phyloP scores from a whole-genome alignment of 768 basidiomycete species.

The Tylopilus felleus region DNA sequence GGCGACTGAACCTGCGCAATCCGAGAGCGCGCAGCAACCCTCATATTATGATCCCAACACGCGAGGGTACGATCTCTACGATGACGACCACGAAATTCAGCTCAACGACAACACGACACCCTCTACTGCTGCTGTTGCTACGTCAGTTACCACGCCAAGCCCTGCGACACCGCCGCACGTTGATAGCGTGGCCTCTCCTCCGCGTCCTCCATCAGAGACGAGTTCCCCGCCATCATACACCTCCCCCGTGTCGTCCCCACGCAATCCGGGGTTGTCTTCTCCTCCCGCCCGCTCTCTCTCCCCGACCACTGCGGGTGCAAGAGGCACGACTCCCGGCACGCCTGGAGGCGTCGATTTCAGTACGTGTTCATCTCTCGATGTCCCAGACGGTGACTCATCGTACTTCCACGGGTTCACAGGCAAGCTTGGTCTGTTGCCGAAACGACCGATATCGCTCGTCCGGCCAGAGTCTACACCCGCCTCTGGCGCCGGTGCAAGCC shows the following conservation, averaged over 20 bases:
- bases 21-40: conserved; percentile 11
- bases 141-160: background rate
- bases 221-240: conserved; percentile 4
- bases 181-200: background rate
- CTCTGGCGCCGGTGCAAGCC: background rate
- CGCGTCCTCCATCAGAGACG: background rate
- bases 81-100: conserved; percentile 14
- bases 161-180: background rate
- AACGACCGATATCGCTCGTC: conserved; percentile 65
- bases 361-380: conserved; percentile 11
- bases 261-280: background rate
- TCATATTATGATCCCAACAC: conserved; percentile 38
- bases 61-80: conserved; percentile 28
- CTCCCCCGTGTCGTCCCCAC: conserved; percentile 4
- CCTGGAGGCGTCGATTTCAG: conserved; percentile 31
- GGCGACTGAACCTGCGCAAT: too few species aligned
- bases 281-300: conserved; percentile 9
- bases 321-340: conserved; percentile 9
- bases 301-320: conserved; percentile 2
- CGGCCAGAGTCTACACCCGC: conserved; percentile 30
- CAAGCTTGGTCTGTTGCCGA: conserved; percentile 69
- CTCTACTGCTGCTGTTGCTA: background rate
- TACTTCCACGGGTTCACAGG: conserved; percentile 31
- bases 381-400: background rate
- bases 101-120: conserved; percentile 2